Conservation (phyloP, 2,329 filamentous ascomycete genomes). For the Colletotrichum euphorbiae region DNA sequence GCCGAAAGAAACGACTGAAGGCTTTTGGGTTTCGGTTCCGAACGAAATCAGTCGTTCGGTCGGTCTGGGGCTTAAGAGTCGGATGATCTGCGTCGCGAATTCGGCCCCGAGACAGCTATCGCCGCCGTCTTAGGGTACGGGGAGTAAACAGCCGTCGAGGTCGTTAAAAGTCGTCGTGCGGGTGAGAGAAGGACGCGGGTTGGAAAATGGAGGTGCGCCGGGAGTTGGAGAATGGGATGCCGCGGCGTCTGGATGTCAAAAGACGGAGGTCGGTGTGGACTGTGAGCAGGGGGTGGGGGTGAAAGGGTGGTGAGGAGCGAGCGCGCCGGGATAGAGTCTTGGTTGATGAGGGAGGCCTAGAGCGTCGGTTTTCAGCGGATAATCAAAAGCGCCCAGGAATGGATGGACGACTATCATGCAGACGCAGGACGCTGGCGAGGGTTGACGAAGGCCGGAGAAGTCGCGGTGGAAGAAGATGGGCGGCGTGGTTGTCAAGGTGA, state of each 20-base stretch:
- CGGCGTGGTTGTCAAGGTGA: constrained; percentile 5
- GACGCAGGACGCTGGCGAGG: constrained; percentile 23
- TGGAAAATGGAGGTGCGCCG: constrained; percentile 27
- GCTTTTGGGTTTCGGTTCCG: constrained; percentile 2
- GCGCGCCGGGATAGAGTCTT: constrained; percentile 21
- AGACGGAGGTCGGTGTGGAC: constrained; percentile 37
- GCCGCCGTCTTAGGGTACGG: constrained; percentile 36
- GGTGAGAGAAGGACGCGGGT: neutral
- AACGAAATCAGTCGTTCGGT: constrained; percentile 4
- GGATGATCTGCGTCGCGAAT: constrained; percentile 28
- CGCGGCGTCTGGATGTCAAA: constrained; percentile 32
- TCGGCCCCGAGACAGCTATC: constrained; percentile 38
- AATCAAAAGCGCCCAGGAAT: constrained; percentile 27
- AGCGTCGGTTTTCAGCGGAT: constrained; percentile 17
- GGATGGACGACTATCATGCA: constrained; percentile 16
- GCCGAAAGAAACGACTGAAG: constrained; percentile 24
- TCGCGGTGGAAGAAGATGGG: neutral
- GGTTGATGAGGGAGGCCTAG: neutral
- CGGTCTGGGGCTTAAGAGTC: neutral
- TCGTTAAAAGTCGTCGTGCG: neutral
- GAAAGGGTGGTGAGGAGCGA: constrained; percentile 21
- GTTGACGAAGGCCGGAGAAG: constrained; percentile 4
- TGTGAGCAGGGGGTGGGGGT: constrained; percentile 22
- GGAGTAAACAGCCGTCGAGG: constrained; percentile 15
- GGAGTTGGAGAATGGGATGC: constrained; percentile 30